These are phyloP conservation scores for Salmacisia buchloeana DNA, from an alignment of 1,284 basidiomycete species.

Conservation along the genomic window DNA sequence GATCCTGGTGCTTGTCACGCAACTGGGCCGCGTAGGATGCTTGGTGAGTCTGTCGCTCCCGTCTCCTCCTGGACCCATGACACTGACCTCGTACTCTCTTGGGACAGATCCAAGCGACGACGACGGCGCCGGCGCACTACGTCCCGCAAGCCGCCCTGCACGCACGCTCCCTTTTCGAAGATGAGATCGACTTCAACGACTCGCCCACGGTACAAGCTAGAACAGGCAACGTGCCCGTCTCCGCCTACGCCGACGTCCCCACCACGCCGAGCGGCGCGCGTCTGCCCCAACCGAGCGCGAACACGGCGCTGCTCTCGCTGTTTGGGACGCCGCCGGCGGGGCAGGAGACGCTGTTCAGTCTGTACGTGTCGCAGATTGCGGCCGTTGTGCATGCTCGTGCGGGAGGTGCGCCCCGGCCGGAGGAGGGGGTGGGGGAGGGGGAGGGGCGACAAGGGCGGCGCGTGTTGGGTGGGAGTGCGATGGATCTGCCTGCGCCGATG, in stretches of 20 bases:
- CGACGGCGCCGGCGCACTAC: neutral
- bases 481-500: no score
- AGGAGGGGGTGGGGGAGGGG: no score
- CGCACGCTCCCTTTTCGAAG: neutral
- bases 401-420: no score
- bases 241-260: slow-evolving; percentile 26
- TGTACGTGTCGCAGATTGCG: slow-evolving; percentile 79
- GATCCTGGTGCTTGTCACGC: slow-evolving; percentile 30
- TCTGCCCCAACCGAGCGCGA: slow-evolving; percentile 61
- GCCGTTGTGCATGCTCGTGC: slow-evolving; percentile 68
- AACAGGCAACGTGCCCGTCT: neutral
- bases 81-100: neutral
- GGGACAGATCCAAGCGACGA: slow-evolving; percentile 3
- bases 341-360: slow-evolving; percentile 66
- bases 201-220: neutral
- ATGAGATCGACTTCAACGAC: neutral
- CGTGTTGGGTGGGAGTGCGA: slow-evolving; percentile 58
- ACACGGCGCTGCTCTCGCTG: slow-evolving; percentile 68
- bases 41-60: slow-evolving; percentile 3
- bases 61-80: no score
- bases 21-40: slow-evolving; percentile 29
- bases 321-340: slow-evolving; percentile 64
- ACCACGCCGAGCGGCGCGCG: neutral
- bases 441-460: no score
- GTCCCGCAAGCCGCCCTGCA: neutral